Evolutionary conservation across 148 eudicot species (phyloP), one percentile per base, ranked within the genome.

Genomic region (Hydrangea macrophylla): DNA sequence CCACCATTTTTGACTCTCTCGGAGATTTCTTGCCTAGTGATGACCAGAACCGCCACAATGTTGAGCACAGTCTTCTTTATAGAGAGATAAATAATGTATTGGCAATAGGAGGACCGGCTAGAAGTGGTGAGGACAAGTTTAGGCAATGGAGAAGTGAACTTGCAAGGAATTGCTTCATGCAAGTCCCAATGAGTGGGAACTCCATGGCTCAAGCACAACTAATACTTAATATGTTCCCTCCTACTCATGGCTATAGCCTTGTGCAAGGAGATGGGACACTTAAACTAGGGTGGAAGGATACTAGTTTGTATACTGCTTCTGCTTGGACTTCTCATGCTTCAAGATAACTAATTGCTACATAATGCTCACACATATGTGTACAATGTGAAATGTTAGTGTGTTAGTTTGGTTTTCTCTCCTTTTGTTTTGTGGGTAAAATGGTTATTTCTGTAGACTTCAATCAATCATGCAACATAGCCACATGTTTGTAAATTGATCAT

Each of bases 201-300:
- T 67, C 86, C 9, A 73, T 82, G 80, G 86, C 86, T 32, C 86
- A 82, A 62, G 86, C 86, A 20, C 83, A 76, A 61, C 70, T 82
- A 54, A 82, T 82, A 58, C 67, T 82, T 1, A 82, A 82, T 7
- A 82, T 79, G 83, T 82, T 66, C 55, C 80, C 78, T 58, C 58
- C 58, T 8, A 54, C 61, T 35, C 73, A 75, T 69, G 85, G 83
- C 17, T 82, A 82, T 70, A 82, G 81, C 62, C 81, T 82, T 44
- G 78, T 74, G 32, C 83, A 73, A 66, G 79, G 80, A 45, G 86
- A 82, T 73, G 86, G 86, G 33, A 76, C 81, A 31, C 70, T 82
- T 42, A 82, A 75, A 70, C 62, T 82, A 9, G 86, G 86, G 9
- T 82, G 86, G 86, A 79, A 82, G 56, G 86, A 79, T 17, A 82